Percentiles rank a stretch among this genome's conserved stretches.
Evolutionary conservation across 805 yeast genomes (phyloP).

Genomic region (Starmerella etchellsii): DNA sequence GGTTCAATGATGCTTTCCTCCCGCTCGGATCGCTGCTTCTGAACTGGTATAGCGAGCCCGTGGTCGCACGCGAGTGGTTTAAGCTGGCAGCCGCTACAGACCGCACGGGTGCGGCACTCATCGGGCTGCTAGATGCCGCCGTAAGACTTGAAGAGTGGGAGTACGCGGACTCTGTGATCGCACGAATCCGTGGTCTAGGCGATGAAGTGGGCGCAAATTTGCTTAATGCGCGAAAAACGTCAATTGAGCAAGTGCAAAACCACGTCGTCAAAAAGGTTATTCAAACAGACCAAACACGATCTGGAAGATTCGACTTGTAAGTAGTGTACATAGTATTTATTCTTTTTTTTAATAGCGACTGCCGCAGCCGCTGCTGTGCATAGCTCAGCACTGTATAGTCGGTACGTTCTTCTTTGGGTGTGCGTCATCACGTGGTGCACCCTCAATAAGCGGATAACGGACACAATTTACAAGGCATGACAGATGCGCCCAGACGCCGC

Average conservation of each 20-base stretch:
- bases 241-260: no score
- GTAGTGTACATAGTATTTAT: neutral
- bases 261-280: neutral
- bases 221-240: neutral
- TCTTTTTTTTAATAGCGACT: no score
- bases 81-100: conserved; percentile 42
- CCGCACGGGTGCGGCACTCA: conserved; percentile 17
- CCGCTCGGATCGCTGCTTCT: conserved; percentile 68
- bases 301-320: conserved; percentile 5
- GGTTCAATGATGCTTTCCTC: conserved; percentile 63
- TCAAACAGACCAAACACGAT: neutral
- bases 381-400: no score
- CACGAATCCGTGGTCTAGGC: conserved; percentile 10
- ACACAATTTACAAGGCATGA: no score
- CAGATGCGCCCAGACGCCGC: no score
- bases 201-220: conserved; percentile 1
- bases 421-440: no score
- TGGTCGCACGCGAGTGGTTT: conserved; percentile 72
- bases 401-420: no score
- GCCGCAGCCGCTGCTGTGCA: no score
- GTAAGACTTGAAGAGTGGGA: conserved; percentile 8
- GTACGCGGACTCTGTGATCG: conserved; percentile 4
- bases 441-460: no score
- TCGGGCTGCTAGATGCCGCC: conserved; percentile 21
- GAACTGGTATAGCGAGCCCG: conserved; percentile 52